phyloP scores from a whole-genome alignment of 1,139 yeast species.

The Meyerozyma sp. region DNA sequence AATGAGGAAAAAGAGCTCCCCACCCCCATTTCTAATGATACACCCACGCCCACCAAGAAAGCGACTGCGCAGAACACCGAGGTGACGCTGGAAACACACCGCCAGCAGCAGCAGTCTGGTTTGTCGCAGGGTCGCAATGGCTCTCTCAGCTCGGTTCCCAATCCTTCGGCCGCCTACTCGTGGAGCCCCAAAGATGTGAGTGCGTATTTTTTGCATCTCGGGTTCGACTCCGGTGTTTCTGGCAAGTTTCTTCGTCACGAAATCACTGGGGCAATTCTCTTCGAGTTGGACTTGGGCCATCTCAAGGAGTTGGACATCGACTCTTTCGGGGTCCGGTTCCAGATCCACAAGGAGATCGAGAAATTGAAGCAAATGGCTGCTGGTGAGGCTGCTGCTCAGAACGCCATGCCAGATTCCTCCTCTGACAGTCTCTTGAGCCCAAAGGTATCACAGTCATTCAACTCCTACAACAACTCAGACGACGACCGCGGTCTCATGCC shows the following conservation, averaged over 20 bases:
- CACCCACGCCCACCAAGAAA: neutral
- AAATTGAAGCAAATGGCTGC: conserved; percentile 39
- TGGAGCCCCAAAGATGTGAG: conserved; percentile 91
- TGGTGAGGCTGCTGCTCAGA: conserved; percentile 7
- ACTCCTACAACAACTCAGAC: neutral
- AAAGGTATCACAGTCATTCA: neutral
- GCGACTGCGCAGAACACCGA: neutral
- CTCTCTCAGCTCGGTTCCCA: neutral
- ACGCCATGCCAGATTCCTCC: conserved; percentile 1
- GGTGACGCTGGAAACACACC: neutral
- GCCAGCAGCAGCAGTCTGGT: neutral
- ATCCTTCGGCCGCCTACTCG: conserved; percentile 45
- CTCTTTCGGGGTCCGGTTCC: conserved; percentile 93
- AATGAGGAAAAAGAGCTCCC: neutral
- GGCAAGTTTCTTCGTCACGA: conserved; percentile 82
- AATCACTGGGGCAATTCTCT: conserved; percentile 77
- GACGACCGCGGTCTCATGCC: neutral
- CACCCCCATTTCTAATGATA: neutral
- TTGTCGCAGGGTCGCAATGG: neutral
- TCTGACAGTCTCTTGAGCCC: neutral
- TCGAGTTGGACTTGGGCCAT: conserved; percentile 80
- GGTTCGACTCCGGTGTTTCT: conserved; percentile 69
- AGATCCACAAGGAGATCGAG: conserved; percentile 84
- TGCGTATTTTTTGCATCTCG: conserved; percentile 62
- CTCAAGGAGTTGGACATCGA: conserved; percentile 87